A percentile compares a stretch with the other conserved stretches of the same genome.
phyloP scores from a whole-genome alignment of 768 basidiomycete genomes.

The Hericium alpestre region DNA sequence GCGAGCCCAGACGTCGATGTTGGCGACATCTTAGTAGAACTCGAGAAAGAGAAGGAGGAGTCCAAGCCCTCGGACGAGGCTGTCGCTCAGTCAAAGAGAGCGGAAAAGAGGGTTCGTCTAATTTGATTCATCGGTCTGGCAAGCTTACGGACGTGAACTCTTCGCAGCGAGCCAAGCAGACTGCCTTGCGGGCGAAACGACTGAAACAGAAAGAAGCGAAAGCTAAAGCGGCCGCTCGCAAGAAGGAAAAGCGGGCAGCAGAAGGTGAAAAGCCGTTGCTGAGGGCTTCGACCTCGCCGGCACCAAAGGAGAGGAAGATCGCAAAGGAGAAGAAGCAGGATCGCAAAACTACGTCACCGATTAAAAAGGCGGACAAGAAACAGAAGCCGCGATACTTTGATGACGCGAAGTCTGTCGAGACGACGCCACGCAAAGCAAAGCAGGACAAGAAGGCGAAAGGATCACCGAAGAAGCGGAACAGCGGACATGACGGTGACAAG shows the following conservation, averaged over 20 bases:
- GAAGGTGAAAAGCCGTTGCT: neutral
- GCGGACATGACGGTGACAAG: too few species aligned
- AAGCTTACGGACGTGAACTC: neutral
- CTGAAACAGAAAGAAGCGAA: slow-evolving; percentile 36
- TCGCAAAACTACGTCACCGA: too few species aligned
- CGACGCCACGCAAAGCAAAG: neutral
- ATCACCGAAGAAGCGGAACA: too few species aligned
- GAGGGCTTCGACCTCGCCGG: neutral
- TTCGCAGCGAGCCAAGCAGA: slow-evolving; percentile 37
- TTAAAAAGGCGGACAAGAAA: too few species aligned
- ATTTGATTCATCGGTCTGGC: neutral
- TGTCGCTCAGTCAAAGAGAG: slow-evolving; percentile 40
- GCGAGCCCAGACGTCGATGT: slow-evolving; percentile 37
- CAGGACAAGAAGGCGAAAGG: neutral
- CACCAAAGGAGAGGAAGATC: neutral
- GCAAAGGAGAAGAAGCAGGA: neutral
- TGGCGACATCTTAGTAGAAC: slow-evolving; percentile 27
- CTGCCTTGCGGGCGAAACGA: slow-evolving; percentile 35
- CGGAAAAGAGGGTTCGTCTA: slow-evolving; percentile 45
- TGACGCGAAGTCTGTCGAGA: too few species aligned
- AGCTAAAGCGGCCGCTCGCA: slow-evolving; percentile 25
- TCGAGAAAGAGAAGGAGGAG: slow-evolving; percentile 2
- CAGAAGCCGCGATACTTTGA: too few species aligned
- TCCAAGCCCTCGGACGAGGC: slow-evolving; percentile 2
- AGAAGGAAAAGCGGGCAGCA: slow-evolving; percentile 12